Conservation (phyloP, 108 stramenopile species). For the Craspedostauros australis region DNA sequence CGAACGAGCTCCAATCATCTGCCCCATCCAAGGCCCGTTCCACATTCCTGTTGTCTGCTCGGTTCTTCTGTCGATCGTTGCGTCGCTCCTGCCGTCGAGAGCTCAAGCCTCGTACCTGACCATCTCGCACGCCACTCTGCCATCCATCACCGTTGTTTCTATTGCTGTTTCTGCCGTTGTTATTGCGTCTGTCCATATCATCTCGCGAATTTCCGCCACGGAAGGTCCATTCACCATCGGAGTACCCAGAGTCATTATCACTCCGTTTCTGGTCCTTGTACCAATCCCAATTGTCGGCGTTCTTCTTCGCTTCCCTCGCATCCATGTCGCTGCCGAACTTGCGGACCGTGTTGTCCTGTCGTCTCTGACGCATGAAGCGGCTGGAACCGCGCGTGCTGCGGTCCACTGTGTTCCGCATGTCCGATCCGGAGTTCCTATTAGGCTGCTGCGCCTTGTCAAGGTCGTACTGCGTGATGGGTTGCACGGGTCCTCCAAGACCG, state of each 20-base stretch:
- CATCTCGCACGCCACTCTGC: no score
- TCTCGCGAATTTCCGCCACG: no score
- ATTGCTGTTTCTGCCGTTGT: no score
- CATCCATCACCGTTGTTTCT: no score
- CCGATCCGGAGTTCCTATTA: no score
- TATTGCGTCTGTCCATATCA: no score
- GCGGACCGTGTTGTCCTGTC: conserved; percentile 58
- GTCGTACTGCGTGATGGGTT: conserved; percentile 57
- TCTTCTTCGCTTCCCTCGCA: conserved; percentile 37
- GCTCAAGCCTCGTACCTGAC: no score
- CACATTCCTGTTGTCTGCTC: not conserved
- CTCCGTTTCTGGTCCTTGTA: conserved; percentile 63
- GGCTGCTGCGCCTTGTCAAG: conserved; percentile 46
- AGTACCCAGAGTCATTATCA: conserved; percentile 18
- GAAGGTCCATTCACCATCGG: conserved; percentile 16
- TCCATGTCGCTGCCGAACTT: conserved; percentile 34
- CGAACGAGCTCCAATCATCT: conserved; percentile 49
- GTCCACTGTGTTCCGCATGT: no score
- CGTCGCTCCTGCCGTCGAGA: not conserved
- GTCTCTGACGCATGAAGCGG: no score
- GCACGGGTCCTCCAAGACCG: conserved; percentile 57
- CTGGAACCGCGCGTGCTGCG: no score
- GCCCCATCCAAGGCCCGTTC: conserved; percentile 11
- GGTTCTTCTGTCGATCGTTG: not conserved
- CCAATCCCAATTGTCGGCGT: conserved; percentile 52